Base-by-base conservation (phyloP, 2,329 filamentous ascomycete species). In the Bipolaris oryzae region DNA sequence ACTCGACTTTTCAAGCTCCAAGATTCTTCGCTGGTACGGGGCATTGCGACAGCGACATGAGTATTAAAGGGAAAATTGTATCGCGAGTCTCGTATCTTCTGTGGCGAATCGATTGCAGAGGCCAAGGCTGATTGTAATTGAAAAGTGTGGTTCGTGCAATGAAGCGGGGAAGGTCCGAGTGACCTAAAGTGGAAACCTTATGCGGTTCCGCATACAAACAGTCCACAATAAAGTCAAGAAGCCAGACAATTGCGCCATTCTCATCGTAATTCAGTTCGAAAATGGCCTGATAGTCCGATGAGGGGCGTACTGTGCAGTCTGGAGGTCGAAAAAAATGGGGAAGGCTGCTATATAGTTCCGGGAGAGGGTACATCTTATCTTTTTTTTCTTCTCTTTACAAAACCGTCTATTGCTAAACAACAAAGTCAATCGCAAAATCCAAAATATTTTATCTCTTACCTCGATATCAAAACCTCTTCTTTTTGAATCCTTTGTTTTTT, bases 191-290 rank as follows among this genome's bases (percentile, higher is more conserved):
- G 60, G 54, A 53, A 63, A 58, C 55, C 35, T 13, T 50, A 44
- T 61, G 60, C 60, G 60, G 60, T 50, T 58, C 60, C 60, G 60
- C 60, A 60, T 43, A 44, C 23, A 21, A 34, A 9, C 20, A 47
- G n/a, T 41, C 57, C 60, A 58, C 58, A 56, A 44, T 50, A 53
- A 20, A 13, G 43, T 53, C 50, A 50, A 20, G 20, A 46, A 50
- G 6, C 39, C 15, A 50, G 42, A 31, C 52, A 43, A 62, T 64
- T 51, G 51, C 59, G 58, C 54, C 54, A 58, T 58, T 37, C 33
- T 10, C 16, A 31, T 42, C 20, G 31, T 49, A 34, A 45, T 25
- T 20, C 25, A 37, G 20, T 18, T 53, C 51, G 45, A 41, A 53
- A 58, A 54, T 53, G 58, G 56, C 34, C 50, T 50, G 25, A 38